Evolutionary conservation across 441 rosid species (phyloP).

Genomic region (Pelargonium australe): DNA sequence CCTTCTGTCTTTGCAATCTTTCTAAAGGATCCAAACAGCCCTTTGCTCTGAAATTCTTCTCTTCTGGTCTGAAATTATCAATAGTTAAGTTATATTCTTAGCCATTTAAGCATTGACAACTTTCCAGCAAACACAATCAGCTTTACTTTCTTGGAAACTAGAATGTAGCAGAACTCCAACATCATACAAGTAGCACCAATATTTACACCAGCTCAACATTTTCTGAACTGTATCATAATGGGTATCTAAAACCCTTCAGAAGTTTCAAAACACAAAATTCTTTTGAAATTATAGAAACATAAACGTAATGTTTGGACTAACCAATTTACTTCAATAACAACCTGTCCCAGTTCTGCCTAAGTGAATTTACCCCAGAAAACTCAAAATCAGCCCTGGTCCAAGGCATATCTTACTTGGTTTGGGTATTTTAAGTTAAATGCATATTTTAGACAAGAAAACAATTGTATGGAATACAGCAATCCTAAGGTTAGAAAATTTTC

Average conservation of each 20-base stretch:
- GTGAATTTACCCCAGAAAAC: neutral
- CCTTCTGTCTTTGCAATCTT: slow-evolving; percentile 80
- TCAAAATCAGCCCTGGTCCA: neutral
- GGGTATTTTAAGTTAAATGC: neutral
- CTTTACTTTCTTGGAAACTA: neutral
- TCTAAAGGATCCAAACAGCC: slow-evolving; percentile 57
- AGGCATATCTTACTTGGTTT: neutral
- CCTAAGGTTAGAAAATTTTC: neutral
- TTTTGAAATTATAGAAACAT: neutral
- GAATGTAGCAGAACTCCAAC: neutral
- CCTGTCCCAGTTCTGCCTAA: neutral
- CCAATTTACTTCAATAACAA: neutral
- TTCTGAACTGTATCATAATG: neutral
- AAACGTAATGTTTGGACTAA: neutral
- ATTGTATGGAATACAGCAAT: neutral
- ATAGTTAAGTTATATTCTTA: slow-evolving; percentile 19
- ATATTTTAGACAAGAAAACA: no score
- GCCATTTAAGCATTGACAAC: neutral
- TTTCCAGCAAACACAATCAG: slow-evolving; percentile 9
- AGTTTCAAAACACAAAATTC: neutral
- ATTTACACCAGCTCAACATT: neutral
- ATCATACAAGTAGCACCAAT: neutral
- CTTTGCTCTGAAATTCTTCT: slow-evolving; percentile 63
- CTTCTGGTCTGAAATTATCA: slow-evolving; percentile 63
- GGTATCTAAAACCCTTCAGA: neutral